Evolutionary conservation across 768 basidiomycete genomes (phyloP).

Genomic region (Paxillus ammoniavirescens): DNA sequence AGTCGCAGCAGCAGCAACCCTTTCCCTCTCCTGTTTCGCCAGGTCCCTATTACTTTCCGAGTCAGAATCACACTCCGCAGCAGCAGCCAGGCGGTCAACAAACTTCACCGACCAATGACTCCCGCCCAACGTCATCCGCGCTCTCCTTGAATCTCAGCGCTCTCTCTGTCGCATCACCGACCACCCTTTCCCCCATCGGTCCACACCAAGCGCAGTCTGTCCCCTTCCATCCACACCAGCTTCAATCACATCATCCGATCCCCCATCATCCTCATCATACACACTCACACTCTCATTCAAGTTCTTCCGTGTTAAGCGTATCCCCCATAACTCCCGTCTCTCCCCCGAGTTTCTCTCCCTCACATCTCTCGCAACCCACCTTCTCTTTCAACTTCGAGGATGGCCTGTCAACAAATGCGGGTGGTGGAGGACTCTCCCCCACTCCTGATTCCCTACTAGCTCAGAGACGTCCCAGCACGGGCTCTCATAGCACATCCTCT

Average conservation of each 20-base stretch:
- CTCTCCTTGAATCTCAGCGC: conserved; percentile 69
- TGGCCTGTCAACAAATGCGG: conserved; percentile 22
- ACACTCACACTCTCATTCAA: conserved; percentile 24
- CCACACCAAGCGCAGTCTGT: conserved; percentile 38
- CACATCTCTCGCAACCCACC: conserved; percentile 43
- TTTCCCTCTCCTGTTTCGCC: conserved; percentile 30
- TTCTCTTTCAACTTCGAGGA: conserved; percentile 54
- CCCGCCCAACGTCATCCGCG: conserved; percentile 32
- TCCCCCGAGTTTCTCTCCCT: conserved; percentile 40
- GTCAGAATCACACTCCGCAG: conserved; percentile 12
- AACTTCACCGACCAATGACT: conserved; percentile 13
- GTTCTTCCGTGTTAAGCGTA: conserved; percentile 26
- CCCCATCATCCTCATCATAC: conserved; percentile 18
- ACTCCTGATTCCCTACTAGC: conserved; percentile 27
- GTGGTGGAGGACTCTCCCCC: conserved; percentile 24
- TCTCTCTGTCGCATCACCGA: conserved; percentile 64
- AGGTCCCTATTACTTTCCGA: conserved; percentile 20
- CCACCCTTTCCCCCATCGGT: conserved; percentile 62
- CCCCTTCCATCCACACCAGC: conserved; percentile 60
- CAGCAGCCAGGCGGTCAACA: conserved; percentile 12
- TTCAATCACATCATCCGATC: conserved; percentile 50
- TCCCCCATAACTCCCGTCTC: conserved; percentile 62
- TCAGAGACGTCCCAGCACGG: conserved; percentile 37
- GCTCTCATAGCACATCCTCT: conserved; percentile 41
- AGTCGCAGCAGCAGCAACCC: conserved; percentile 7